Evolutionary conservation across 192 early-diverging fungal species (phyloP), one percentile per base, ranked within the genome.

Genomic region (Dissophora ornata): DNA sequence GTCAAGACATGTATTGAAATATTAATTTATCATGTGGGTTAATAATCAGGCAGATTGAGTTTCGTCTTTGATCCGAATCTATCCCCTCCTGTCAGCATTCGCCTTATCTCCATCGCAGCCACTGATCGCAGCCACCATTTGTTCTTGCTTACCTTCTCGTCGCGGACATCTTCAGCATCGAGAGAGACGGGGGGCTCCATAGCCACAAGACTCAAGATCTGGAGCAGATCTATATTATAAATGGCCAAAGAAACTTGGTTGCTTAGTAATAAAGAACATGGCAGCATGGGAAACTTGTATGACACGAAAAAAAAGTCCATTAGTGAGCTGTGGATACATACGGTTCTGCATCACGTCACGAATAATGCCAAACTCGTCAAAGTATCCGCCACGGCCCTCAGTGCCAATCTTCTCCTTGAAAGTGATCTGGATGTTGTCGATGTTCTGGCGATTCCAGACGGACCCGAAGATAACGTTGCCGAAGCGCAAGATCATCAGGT

Each of bases 311-410:
- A 24, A 22, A 48, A 22, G 4, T 7, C 22, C 12, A 38, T n/a
- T n/a, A n/a, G n/a, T n/a, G n/a, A n/a, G n/a, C n/a, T n/a, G n/a
- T n/a, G 5, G 24, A 11, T 6, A 81, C 83, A 65, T 83, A 86
- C 85, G 91, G 81, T 94, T 94, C 84, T 94, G 93, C 89, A 93
- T 90, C 45, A 98, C 97, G 70, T 98, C 97, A 60, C 97, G 94
- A 67, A 98, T 96, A 46, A 98, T 97, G 25, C 97, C 97, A 86
- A 96, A 97, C 83, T 97, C 95, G 75, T 99, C 95, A 90, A 99
- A 97, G 86, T 98, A 98, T 0, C 97, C 97, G 51, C 97, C 97
- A 45, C 97, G 92, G 24, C 97, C 97, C 81, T 96, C 92, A 0
- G 97, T 99, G 47, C 97, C 97, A 71, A 99, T 91, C 57, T 90